Evolutionary conservation across 2,329 filamentous ascomycete species (phyloP).

Genomic region (Nemania diffusa): DNA sequence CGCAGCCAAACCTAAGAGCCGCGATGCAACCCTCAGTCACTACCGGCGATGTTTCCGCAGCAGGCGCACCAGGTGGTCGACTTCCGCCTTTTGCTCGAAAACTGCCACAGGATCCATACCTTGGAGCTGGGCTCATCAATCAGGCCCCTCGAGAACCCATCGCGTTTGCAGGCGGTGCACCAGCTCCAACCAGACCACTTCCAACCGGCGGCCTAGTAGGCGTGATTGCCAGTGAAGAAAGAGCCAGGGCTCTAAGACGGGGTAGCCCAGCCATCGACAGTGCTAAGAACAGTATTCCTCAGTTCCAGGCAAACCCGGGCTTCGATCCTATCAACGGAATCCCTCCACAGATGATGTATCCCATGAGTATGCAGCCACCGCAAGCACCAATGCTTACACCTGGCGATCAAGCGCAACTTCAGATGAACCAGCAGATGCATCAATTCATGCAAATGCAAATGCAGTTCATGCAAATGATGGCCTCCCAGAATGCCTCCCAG

Average conservation of each 20-base stretch:
- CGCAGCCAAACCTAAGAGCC: slow-evolving; percentile 76
- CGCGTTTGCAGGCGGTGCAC: slow-evolving; percentile 69
- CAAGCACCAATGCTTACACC: slow-evolving; percentile 60
- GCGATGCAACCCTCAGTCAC: slow-evolving; percentile 59
- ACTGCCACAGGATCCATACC: slow-evolving; percentile 85
- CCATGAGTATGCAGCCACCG: slow-evolving; percentile 50
- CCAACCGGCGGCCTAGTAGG: slow-evolving; percentile 85
- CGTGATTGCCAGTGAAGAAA: slow-evolving; percentile 87
- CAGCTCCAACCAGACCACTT: slow-evolving; percentile 54
- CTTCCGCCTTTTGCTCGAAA: slow-evolving; percentile 86
- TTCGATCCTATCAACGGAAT: slow-evolving; percentile 63
- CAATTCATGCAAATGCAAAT: slow-evolving; percentile 95
- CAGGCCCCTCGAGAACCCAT: slow-evolving; percentile 79
- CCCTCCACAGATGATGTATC: slow-evolving; percentile 63
- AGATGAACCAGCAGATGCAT: slow-evolving; percentile 85
- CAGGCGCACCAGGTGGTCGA: slow-evolving; percentile 55
- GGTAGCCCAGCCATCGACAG: slow-evolving; percentile 77
- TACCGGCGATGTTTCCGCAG: slow-evolving; percentile 59
- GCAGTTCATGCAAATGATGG: slow-evolving; percentile 92
- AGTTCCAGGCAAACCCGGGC: slow-evolving; percentile 51
- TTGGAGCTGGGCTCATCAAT: slow-evolving; percentile 80
- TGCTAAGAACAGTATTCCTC: slow-evolving; percentile 53
- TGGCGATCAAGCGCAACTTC: slow-evolving; percentile 78
- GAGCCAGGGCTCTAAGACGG: slow-evolving; percentile 78
- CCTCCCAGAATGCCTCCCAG: slow-evolving; percentile 52